phyloP scores from a whole-genome alignment of 192 early-diverging fungal species.

The Mortierella antarctica region DNA sequence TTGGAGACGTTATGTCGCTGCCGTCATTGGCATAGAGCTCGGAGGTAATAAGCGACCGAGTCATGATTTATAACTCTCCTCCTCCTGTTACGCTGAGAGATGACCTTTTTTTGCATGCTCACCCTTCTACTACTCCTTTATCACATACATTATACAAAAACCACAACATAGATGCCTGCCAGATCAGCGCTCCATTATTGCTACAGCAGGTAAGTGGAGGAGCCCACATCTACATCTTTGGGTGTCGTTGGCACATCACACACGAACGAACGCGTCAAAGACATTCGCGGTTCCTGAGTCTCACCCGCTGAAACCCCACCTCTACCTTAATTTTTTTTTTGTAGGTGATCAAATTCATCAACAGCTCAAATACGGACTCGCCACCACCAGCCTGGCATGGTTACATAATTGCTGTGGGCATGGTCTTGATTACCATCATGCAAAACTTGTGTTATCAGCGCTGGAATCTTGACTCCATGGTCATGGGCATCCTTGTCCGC shows the following conservation, averaged over 20 bases:
- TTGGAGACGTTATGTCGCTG: neutral
- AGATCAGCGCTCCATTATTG: conserved; percentile 3
- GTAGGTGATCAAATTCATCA: conserved; percentile 8
- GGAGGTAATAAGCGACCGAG: neutral
- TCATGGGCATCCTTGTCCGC: conserved; percentile 4
- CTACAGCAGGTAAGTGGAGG: conserved; percentile 3
- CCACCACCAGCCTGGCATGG: conserved; percentile 21
- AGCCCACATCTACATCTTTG: neutral
- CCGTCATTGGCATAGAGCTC: conserved; percentile 6
- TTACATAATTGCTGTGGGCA: conserved; percentile 1
- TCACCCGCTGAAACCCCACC: neutral
- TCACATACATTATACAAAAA: no score
- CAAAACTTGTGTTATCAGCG: conserved; percentile 15
- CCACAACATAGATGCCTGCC: conserved; percentile 1
- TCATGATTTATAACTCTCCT: neutral
- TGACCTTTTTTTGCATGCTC: neutral
- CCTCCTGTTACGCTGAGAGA: neutral
- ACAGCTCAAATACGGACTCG: neutral
- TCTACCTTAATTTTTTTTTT: neutral
- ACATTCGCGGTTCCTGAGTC: neutral
- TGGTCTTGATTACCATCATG: neutral
- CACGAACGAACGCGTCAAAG: neutral
- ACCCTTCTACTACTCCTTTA: neutral
- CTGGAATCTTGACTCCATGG: conserved; percentile 14
- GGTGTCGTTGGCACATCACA: neutral